Evolutionary conservation across 2,329 filamentous ascomycete species (phyloP).

Genomic region (Pseudogymnoascus sp.): DNA sequence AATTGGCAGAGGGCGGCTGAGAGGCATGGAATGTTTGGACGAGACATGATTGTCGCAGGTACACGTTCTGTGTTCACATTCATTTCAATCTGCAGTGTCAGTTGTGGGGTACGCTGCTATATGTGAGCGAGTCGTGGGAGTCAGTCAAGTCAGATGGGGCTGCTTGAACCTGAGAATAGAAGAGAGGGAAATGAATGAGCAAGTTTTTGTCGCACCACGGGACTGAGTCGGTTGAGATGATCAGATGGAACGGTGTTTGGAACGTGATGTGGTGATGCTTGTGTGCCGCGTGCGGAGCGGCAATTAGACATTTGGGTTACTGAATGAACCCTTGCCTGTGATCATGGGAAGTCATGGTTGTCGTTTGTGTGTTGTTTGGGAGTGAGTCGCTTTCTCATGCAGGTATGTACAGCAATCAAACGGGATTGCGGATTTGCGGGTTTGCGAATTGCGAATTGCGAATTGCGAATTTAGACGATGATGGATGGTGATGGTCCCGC

Average conservation of each 20-base stretch:
- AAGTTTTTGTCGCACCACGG: not conserved
- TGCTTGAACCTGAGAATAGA: too few species aligned
- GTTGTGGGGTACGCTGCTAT: not conserved
- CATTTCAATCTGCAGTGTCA: not conserved
- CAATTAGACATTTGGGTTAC: not conserved
- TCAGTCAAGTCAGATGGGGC: not conserved
- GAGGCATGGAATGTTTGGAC: not conserved
- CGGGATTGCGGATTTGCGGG: too few species aligned
- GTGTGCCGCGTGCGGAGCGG: not conserved
- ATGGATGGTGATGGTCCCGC: not conserved
- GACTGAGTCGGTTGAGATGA: too few species aligned
- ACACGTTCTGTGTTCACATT: not conserved
- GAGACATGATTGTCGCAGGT: conserved; percentile 4
- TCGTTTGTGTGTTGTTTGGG: not conserved
- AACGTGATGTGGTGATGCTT: not conserved
- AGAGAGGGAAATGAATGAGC: too few species aligned
- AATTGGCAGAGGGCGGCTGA: not conserved
- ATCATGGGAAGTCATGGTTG: too few species aligned
- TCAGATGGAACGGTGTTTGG: not conserved
- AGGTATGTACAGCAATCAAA: not conserved
- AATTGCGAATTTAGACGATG: too few species aligned
- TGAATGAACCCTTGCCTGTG: too few species aligned
- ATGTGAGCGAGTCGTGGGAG: not conserved
- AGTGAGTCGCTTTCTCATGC: not conserved
- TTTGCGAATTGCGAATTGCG: too few species aligned